These are phyloP conservation scores for Erysimum cheiranthoides DNA, from an alignment of 345 rosid species.

Conservation along the genomic window DNA sequence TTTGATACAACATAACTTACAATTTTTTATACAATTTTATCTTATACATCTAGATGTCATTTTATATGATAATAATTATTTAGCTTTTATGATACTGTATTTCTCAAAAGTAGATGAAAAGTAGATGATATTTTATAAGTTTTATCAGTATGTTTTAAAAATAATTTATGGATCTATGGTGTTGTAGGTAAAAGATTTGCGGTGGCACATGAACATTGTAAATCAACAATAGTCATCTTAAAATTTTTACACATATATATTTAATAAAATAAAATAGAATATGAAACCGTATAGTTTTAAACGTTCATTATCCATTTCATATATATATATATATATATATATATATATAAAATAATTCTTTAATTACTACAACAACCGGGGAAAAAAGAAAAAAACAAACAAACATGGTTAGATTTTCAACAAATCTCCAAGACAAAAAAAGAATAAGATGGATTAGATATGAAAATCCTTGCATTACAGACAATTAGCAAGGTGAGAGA, in stretches of 20 bases:
- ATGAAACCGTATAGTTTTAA: too few relatives aligned
- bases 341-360: too few relatives aligned
- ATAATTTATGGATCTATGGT: not conserved
- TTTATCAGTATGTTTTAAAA: too few relatives aligned
- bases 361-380: too few relatives aligned
- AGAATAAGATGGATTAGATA: not conserved
- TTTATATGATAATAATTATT: not conserved
- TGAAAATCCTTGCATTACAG: not conserved
- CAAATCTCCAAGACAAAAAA: not conserved
- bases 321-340: too few relatives aligned
- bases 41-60: not conserved
- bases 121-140: not conserved
- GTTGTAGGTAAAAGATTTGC: not conserved
- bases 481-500: constrained; percentile 3
- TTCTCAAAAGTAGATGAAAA: too few relatives aligned
- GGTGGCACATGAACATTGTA: too few relatives aligned
- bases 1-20: not conserved
- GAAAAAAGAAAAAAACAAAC: too few relatives aligned
- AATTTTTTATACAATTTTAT: not conserved
- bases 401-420: not conserved
- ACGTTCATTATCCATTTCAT: not conserved
- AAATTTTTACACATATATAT: too few relatives aligned
- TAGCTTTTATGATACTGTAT: not conserved
- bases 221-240: too few relatives aligned
- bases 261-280: too few relatives aligned